Evolutionary conservation across 2,329 filamentous ascomycete species (phyloP).

Genomic region (Fusarium brevicatenulatum): DNA sequence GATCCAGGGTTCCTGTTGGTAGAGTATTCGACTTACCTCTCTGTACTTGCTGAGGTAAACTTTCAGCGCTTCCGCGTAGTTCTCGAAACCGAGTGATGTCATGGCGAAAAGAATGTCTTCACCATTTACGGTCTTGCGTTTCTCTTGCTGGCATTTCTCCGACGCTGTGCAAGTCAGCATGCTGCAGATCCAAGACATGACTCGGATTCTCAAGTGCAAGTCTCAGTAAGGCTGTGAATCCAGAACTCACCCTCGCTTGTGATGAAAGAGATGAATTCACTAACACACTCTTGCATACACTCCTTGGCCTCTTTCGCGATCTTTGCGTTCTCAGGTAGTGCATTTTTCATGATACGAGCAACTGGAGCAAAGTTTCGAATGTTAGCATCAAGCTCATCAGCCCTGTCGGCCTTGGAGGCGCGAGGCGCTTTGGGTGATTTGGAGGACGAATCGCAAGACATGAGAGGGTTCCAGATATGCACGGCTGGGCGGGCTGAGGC

Average conservation of each 20-base stretch:
- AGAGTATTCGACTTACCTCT: slow-evolving; percentile 74
- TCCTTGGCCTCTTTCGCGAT: slow-evolving; percentile 99
- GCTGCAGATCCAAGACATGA: slow-evolving; percentile 32
- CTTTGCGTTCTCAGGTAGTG: slow-evolving; percentile 96
- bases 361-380: slow-evolving; percentile 96
- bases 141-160: slow-evolving; percentile 99
- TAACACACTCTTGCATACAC: slow-evolving; percentile 99
- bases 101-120: slow-evolving; percentile 99
- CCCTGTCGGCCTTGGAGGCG: slow-evolving; percentile 59
- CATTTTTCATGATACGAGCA: slow-evolving; percentile 98
- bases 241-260: slow-evolving; percentile 88
- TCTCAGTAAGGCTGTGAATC: not conserved
- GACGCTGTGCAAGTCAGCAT: slow-evolving; percentile 71
- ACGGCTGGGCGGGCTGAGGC: slow-evolving; percentile 46
- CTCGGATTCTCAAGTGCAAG: slow-evolving; percentile 20
- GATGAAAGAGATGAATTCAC: slow-evolving; percentile 99
- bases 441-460: slow-evolving; percentile 69
- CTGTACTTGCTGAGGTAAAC: slow-evolving; percentile 98
- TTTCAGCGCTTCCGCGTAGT: slow-evolving; percentile 97
- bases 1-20: not conserved
- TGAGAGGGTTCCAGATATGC: slow-evolving; percentile 58
- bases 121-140: slow-evolving; percentile 98
- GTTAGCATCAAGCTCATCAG: slow-evolving; percentile 82
- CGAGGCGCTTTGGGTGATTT: slow-evolving; percentile 60
- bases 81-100: slow-evolving; percentile 98